Conservation (phyloP, 2,329 filamentous ascomycete species). For the Pyrenochaeta sp. region DNA sequence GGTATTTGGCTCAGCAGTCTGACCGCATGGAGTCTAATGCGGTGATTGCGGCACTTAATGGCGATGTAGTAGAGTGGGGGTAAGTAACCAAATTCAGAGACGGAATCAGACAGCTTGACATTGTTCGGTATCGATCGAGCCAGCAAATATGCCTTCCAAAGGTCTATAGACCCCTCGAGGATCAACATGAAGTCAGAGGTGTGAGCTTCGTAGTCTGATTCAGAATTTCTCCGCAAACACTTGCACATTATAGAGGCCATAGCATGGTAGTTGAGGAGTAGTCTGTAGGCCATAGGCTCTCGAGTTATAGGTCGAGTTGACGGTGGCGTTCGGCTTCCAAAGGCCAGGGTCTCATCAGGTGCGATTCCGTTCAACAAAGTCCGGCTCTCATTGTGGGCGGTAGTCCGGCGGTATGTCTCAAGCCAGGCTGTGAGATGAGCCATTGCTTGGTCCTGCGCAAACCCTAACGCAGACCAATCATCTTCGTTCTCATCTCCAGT, state of each 20-base stretch:
- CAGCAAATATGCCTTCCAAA: slow-evolving; percentile 10
- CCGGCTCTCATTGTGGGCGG: background rate
- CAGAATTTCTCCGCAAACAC: slow-evolving; percentile 3
- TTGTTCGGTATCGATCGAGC: slow-evolving; percentile 1
- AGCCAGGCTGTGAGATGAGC: slow-evolving; percentile 4
- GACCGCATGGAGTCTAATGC: slow-evolving; percentile 53
- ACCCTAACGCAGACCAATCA: background rate
- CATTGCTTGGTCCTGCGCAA: background rate
- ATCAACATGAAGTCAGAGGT: slow-evolving; percentile 19
- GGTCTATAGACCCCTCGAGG: slow-evolving; percentile 43
- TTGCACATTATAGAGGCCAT: slow-evolving; percentile 31
- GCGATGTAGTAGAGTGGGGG: slow-evolving; percentile 32
- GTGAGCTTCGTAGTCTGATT: slow-evolving; percentile 33
- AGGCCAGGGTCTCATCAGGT: background rate
- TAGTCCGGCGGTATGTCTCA: slow-evolving; percentile 1
- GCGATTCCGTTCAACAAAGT: background rate
- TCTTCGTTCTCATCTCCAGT: too few species aligned
- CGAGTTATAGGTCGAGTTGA: background rate
- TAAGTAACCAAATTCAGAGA: slow-evolving; percentile 24
- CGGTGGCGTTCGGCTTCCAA: background rate
- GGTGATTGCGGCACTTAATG: slow-evolving; percentile 57
- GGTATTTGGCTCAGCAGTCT: slow-evolving; percentile 37
- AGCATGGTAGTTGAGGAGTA: slow-evolving; percentile 25
- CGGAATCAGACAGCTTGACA: slow-evolving; percentile 5
- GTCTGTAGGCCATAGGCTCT: slow-evolving; percentile 5